Conservation (phyloP, 495 filamentous ascomycete genomes). For the Aspergillus steynii region DNA sequence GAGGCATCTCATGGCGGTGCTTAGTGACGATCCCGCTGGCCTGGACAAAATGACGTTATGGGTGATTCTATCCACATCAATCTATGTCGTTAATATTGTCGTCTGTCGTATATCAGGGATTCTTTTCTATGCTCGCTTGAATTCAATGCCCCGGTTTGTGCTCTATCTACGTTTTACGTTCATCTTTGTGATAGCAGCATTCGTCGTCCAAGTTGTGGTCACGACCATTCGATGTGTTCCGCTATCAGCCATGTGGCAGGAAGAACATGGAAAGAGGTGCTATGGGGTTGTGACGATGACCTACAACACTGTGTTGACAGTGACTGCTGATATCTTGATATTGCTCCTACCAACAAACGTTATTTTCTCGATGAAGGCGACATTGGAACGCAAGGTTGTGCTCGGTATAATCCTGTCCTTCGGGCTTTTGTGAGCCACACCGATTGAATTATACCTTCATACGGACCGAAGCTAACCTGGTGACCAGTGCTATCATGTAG, state of each 20-base stretch:
- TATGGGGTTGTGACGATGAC: constrained; percentile 17
- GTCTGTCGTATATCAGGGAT: constrained; percentile 25
- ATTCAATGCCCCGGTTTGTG: constrained; percentile 22
- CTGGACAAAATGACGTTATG: no score
- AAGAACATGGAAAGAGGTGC: constrained; percentile 12
- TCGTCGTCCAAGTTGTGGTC: constrained; percentile 20
- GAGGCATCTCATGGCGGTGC: constrained; percentile 3
- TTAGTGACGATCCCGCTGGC: no score
- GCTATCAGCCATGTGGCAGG: constrained; percentile 18
- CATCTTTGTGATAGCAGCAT: constrained; percentile 18
- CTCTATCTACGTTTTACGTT: constrained; percentile 14
- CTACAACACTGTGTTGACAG: constrained; percentile 18
- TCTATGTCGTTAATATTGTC: constrained; percentile 24
- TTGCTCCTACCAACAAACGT: constrained; percentile 18
- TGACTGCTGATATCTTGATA: constrained; percentile 20
- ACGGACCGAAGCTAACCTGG: no score
- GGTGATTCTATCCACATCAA: no score
- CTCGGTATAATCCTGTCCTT: constrained; percentile 17
- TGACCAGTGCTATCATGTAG: constrained; percentile 11
- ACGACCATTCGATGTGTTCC: constrained; percentile 22
- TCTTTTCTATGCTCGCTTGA: constrained; percentile 24
- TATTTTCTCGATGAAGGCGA: constrained; percentile 15
- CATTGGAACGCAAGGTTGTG: constrained; percentile 10
- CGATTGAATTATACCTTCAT: no score
- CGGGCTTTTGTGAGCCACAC: constrained; percentile 18